These are phyloP conservation scores for Lachnellula cervina DNA, from an alignment of 2,329 filamentous ascomycete genomes.

Conservation along the genomic window DNA sequence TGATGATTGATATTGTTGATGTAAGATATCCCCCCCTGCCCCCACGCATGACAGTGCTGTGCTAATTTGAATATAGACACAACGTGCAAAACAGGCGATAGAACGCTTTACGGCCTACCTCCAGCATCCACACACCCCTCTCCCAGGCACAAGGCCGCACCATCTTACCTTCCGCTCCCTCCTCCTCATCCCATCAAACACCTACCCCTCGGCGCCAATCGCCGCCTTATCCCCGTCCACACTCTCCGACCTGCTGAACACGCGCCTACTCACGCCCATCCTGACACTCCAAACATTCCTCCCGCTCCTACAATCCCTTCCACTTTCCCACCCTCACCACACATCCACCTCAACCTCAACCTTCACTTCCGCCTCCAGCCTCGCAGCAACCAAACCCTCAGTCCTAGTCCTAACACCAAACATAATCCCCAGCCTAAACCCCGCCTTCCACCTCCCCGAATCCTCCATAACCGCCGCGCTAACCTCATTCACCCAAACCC, in stretches of 20 bases:
- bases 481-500: constrained; percentile 76
- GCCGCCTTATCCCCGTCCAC: constrained; percentile 78
- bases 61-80: constrained; percentile 46
- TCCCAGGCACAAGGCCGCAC: constrained; percentile 70
- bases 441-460: constrained; percentile 80
- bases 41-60: constrained; percentile 1
- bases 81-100: constrained; percentile 62
- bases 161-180: constrained; percentile 72
- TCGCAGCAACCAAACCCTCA: constrained; percentile 51
- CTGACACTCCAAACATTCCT: constrained; percentile 85
- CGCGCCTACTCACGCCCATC: constrained; percentile 84
- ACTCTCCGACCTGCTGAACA: constrained; percentile 88
- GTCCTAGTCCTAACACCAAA: constrained; percentile 74
- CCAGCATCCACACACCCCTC: constrained; percentile 68
- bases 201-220: constrained; percentile 78
- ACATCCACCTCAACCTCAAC: constrained; percentile 33
- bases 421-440: constrained; percentile 74
- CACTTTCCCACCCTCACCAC: constrained; percentile 33
- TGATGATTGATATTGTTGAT: constrained; percentile 79
- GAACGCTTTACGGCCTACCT: constrained; percentile 69
- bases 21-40: constrained; percentile 42
- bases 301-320: constrained; percentile 62
- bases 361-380: no score
- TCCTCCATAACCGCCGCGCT: constrained; percentile 80
- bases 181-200: constrained; percentile 74